Conservation (phyloP, 805 yeast species). For the Saccharomycopsis guyanensis region DNA sequence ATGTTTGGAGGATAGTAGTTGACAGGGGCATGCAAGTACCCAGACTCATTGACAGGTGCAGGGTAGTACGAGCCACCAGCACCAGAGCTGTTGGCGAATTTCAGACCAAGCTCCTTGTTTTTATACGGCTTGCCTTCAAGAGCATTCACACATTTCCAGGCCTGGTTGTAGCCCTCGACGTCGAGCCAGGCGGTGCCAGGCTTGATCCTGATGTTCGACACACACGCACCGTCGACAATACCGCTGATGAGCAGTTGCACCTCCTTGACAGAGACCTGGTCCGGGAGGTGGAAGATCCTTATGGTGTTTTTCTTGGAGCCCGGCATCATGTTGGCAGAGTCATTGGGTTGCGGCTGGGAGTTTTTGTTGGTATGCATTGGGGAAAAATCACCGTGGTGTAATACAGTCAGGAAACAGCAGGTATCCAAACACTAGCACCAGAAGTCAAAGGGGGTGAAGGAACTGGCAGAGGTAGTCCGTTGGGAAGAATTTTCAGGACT, state of each 20-base stretch:
- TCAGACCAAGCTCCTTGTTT: not conserved
- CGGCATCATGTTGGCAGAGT: no score
- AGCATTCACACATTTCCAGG: slow-evolving; percentile 10
- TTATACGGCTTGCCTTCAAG: not conserved
- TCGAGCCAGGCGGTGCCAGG: not conserved
- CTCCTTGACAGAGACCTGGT: no score
- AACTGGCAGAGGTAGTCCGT: no score
- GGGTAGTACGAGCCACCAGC: not conserved
- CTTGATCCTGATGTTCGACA: not conserved
- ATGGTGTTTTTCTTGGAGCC: no score
- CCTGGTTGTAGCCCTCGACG: slow-evolving; percentile 2
- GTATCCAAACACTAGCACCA: no score
- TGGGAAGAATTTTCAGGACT: no score
- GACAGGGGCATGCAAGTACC: not conserved
- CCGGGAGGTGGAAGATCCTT: no score
- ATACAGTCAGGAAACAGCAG: no score
- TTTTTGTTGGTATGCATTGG: no score
- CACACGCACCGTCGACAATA: not conserved
- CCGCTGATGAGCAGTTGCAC: not conserved
- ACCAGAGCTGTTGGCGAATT: not conserved
- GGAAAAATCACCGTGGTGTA: no score
- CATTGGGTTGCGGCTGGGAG: no score
- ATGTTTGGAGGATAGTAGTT: not conserved
- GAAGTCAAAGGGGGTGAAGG: no score
- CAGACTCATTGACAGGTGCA: not conserved